Conservation (phyloP, 768 basidiomycete species). For the Macrocybe gigantea region DNA sequence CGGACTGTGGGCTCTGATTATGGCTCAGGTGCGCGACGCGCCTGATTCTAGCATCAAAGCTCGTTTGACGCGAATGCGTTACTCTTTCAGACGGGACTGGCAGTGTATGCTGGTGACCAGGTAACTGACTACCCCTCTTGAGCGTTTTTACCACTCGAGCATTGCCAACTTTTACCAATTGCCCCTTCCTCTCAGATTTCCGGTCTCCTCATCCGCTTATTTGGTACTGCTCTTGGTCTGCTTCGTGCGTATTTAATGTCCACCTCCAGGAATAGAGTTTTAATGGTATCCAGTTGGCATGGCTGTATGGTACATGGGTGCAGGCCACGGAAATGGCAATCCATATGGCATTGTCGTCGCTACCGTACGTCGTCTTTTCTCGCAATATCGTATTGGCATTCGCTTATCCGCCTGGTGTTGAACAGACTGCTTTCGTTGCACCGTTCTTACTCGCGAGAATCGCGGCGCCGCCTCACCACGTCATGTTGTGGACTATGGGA, state of each 20-base stretch:
- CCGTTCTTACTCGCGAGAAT: constrained; percentile 31
- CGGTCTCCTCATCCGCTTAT: constrained; percentile 25
- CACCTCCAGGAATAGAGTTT: not conserved
- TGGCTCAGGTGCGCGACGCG: constrained; percentile 29
- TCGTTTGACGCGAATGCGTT: not conserved
- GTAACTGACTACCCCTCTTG: constrained; percentile 10
- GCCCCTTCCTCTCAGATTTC: constrained; percentile 19
- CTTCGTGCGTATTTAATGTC: constrained; percentile 18
- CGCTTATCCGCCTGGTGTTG: not conserved
- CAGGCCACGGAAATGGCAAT: constrained; percentile 30
- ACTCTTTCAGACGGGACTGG: constrained; percentile 24
- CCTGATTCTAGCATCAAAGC: not conserved
- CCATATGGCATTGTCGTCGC: constrained; percentile 36
- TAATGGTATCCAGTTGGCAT: constrained; percentile 23
- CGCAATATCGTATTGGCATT: not conserved
- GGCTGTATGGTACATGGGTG: constrained; percentile 38
- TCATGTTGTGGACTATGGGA: constrained; percentile 32
- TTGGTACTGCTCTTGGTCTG: constrained; percentile 28
- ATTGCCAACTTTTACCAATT: too few species aligned
- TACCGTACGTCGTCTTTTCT: constrained; percentile 21
- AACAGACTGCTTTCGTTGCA: constrained; percentile 26
- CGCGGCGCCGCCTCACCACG: constrained; percentile 24
- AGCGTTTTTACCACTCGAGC: not conserved
- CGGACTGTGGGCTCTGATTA: constrained; percentile 40
- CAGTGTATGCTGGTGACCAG: constrained; percentile 39